These are phyloP conservation scores for Ogataea neopini DNA, from an alignment of 805 yeast genomes.

Conservation along the genomic window DNA sequence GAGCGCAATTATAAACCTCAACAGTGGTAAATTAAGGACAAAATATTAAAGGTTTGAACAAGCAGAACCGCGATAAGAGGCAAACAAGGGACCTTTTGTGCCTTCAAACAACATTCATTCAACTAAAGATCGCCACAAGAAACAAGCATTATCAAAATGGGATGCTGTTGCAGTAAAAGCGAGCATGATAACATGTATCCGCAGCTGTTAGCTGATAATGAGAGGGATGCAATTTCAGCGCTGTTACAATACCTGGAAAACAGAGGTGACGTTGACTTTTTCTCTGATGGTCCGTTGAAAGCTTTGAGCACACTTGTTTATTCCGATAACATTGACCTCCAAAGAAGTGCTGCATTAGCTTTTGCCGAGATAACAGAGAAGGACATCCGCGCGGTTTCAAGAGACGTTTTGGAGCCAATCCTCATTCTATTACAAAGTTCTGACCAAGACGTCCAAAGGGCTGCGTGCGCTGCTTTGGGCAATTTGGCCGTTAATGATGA, in stretches of 20 bases:
- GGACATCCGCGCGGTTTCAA: constrained; percentile 85
- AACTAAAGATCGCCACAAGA: not conserved
- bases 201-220: constrained; percentile 90
- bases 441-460: constrained; percentile 95
- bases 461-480: constrained; percentile 99
- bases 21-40: not conserved
- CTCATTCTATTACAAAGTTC: constrained; percentile 79
- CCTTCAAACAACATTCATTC: not conserved
- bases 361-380: constrained; percentile 98
- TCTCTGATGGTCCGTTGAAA: constrained; percentile 78
- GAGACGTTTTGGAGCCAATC: constrained; percentile 93
- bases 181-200: constrained; percentile 64
- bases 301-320: constrained; percentile 92
- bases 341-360: constrained; percentile 95
- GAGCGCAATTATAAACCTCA: not conserved
- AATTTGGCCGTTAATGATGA: constrained; percentile 96
- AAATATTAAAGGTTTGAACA: not conserved
- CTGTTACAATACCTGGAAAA: constrained; percentile 87
- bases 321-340: constrained; percentile 91
- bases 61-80: constrained; percentile 3
- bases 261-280: constrained; percentile 85
- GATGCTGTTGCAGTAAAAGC: constrained; percentile 49
- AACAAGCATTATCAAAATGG: constrained; percentile 38
- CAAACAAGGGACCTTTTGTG: not conserved
- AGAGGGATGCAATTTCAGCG: constrained; percentile 93